Percentiles rank a stretch among this genome's conserved stretches.
Evolutionary conservation across 2,329 filamentous ascomycete species (phyloP).

Genomic region (Seiridium unicorne): DNA sequence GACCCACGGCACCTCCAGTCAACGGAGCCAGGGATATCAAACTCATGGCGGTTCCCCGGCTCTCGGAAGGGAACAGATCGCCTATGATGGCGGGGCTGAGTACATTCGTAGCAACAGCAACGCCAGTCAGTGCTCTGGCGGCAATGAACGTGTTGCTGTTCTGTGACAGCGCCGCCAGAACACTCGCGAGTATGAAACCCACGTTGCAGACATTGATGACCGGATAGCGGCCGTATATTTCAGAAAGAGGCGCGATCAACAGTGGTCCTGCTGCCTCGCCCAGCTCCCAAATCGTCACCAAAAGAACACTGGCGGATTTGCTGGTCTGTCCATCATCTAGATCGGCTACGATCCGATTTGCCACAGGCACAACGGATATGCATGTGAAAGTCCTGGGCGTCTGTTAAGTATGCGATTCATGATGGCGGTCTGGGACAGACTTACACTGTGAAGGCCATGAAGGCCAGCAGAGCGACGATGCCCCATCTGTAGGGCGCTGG

Average conservation of each 20-base stretch:
- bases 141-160: conserved; percentile 46
- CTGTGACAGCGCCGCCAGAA: conserved; percentile 43
- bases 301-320: conserved; percentile 53
- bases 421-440: background rate
- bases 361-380: conserved; percentile 53
- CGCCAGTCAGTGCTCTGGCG: conserved; percentile 57
- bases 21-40: conserved; percentile 56
- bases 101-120: conserved; percentile 63
- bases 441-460: conserved; percentile 57
- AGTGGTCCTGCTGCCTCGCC: conserved; percentile 62
- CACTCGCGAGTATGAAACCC: conserved; percentile 47
- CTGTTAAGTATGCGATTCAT: background rate
- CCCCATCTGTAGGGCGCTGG: conserved; percentile 49
- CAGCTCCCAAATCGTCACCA: conserved; percentile 70
- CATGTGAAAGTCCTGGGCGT: conserved; percentile 53
- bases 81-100: conserved; percentile 63
- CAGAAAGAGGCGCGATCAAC: conserved; percentile 61
- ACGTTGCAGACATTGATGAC: conserved; percentile 53
- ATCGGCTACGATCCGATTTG: conserved; percentile 48
- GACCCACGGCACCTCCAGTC: conserved; percentile 55
- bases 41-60: conserved; percentile 58
- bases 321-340: conserved; percentile 34
- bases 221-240: conserved; percentile 55
- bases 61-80: conserved; percentile 58
- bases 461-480: conserved; percentile 49